Base-by-base conservation (phyloP, 805 yeast genomes). In the Candida manassasensis region DNA sequence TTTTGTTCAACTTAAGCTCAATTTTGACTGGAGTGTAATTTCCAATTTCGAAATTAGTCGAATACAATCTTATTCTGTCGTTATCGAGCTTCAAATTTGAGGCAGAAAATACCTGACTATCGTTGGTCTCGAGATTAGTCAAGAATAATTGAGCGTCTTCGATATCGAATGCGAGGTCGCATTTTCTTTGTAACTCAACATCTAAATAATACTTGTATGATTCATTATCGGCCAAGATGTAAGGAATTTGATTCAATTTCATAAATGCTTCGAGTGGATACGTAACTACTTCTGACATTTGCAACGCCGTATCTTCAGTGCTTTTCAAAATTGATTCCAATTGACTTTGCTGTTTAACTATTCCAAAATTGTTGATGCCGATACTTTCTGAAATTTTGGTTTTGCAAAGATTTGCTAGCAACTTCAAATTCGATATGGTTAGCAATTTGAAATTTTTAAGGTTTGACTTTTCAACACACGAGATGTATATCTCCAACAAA, bases 401-500 rank as follows among this genome's bases (percentile, higher is more conserved):
- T 14, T 39, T 43, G 19, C 40, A 50, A 36, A 64, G 48, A 12
- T 61, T 53, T 0, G 72, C 52, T 12, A 70, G 53, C 2, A 70
- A 41, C 24, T 61, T 69, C 6, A 75, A 47, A 38, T 69, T 69
- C 0, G 76, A 61, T 2, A 47, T 48, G 8, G 70, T 39, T 6
- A 73, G 43, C n/a, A 60, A 48, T 22, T 57, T 50, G 5, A 44
- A 37, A 2, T 57, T 49, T 9, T 48, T 42, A 4, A 49, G 36
- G 45, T 50, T 31, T 56, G 44, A 17, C 18, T 71, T 61, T 41
- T 75, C 75, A 24, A 88, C 64, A 47, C 95, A 86, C 26, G 77
- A 77, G 19, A 84, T 69, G 50, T 81, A 87, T 1, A 80, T 63
- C 44, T 76, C 77, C 25, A 86, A 64, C 12, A 90, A 57, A n/a